phyloP scores from a whole-genome alignment of 805 yeast genomes.

The Nakazawaea ambrosiae region DNA sequence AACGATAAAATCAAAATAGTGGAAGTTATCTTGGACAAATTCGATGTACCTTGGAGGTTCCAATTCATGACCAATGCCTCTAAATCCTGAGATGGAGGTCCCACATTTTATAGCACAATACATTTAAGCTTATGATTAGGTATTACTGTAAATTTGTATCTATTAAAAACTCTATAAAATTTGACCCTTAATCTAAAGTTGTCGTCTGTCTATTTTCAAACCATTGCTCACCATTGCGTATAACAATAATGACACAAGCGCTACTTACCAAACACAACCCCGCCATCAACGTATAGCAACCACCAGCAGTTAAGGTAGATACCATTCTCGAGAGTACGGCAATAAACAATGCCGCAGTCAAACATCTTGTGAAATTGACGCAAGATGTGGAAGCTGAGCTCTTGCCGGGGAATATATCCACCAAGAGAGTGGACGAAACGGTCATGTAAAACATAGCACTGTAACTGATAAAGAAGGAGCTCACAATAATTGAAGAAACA shows the following conservation, averaged over 20 bases:
- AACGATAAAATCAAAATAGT: slow-evolving; percentile 36
- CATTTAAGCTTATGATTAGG: too few species aligned
- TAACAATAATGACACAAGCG: slow-evolving; percentile 6
- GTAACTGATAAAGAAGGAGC: slow-evolving; percentile 49
- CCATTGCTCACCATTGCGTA: slow-evolving; percentile 10
- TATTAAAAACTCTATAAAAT: too few species aligned
- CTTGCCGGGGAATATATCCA: slow-evolving; percentile 67
- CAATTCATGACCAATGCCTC: slow-evolving; percentile 29
- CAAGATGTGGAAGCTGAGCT: slow-evolving; percentile 73
- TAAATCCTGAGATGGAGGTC: slow-evolving; percentile 16
- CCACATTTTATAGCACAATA: too few species aligned
- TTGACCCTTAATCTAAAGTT: too few species aligned
- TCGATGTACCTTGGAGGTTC: slow-evolving; percentile 65
- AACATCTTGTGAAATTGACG: slow-evolving; percentile 66
- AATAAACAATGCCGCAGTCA: slow-evolving; percentile 61
- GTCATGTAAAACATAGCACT: slow-evolving; percentile 54
- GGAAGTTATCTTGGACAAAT: slow-evolving; percentile 51
- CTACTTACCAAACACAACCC: slow-evolving; percentile 28
- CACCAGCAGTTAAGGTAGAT: slow-evolving; percentile 54
- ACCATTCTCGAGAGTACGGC: slow-evolving; percentile 64
- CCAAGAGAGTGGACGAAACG: slow-evolving; percentile 56
- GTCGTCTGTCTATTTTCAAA: slow-evolving; percentile 7
- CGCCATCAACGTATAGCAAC: slow-evolving; percentile 69
- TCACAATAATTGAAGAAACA: slow-evolving; percentile 50
- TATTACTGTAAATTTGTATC: too few species aligned